Conservation (phyloP, 257 asterid species). For the Striga asiatica region DNA sequence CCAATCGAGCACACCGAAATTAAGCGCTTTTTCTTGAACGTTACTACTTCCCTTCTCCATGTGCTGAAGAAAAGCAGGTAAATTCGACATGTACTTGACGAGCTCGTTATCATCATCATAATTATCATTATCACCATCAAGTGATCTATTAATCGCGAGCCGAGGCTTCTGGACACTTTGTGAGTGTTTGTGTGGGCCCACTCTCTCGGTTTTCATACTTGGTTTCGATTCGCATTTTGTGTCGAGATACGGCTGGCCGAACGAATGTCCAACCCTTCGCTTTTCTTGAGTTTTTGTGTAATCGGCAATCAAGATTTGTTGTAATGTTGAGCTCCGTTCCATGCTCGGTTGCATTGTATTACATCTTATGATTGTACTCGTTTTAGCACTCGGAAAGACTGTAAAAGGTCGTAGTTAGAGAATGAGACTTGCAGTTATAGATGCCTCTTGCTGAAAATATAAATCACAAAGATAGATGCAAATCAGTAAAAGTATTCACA, state of each 20-base stretch:
- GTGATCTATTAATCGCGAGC: slow-evolving; percentile 12
- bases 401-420: background rate
- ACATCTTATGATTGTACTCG: slow-evolving; percentile 17
- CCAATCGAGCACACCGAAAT: slow-evolving; percentile 95
- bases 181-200: slow-evolving; percentile 22
- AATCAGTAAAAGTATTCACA: slow-evolving; percentile 8
- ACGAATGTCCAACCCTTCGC: slow-evolving; percentile 22
- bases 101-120: slow-evolving; percentile 55
- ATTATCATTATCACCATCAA: slow-evolving; percentile 19
- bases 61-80: slow-evolving; percentile 75
- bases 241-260: slow-evolving; percentile 32
- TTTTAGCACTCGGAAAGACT: background rate
- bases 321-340: slow-evolving; percentile 19
- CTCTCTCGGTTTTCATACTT: slow-evolving; percentile 20
- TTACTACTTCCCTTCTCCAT: slow-evolving; percentile 47
- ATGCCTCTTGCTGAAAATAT: background rate
- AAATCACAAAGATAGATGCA: background rate
- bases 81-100: slow-evolving; percentile 80
- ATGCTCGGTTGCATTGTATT: slow-evolving; percentile 20
- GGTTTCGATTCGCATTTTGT: slow-evolving; percentile 19
- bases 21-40: slow-evolving; percentile 71
- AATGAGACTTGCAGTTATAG: too few species aligned
- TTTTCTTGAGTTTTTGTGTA: slow-evolving; percentile 20
- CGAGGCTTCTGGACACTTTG: slow-evolving; percentile 20
- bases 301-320: slow-evolving; percentile 30